Base-by-base conservation (phyloP, 2,329 filamentous ascomycete genomes). In the Ustilaginoidea virens region DNA sequence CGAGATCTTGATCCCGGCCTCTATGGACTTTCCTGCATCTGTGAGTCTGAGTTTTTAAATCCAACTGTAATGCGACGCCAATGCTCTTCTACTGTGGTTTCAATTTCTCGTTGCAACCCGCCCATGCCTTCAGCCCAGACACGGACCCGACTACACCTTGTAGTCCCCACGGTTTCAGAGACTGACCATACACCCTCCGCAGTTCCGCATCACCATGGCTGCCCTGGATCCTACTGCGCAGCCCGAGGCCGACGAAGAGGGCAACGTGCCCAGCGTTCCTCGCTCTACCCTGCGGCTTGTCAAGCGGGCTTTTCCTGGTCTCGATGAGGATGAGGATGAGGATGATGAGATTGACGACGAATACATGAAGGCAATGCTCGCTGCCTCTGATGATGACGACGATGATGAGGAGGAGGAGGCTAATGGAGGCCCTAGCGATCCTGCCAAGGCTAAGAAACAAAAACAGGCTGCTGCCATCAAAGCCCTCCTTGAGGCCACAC, bases 161-260 rank as follows among this genome's bases (percentile, higher is more conserved):
- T n/a, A 15, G 14, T 15, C 12, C 5, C 5, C 19, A 6, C 11
- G 12, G 5, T 27, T 23, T 12, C 7, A 7, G 22, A 19, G 37
- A 36, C 51, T 55, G 38, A 58, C 37, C 39, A n/a, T 17, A 24
- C 29, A 27, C 27, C 19, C 30, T 23, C 17, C 47, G n/a, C n/a
- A 93, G 86, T 92, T 94, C 62, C 83, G 83, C 53, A 83, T 98
- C 50, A 96, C 86, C 47, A 98, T 98, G 90, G 90, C 92, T 47
- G 90, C 90, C 40, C 78, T 98, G 53, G 87, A 98, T 53, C 90
- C 90, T 33, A 83, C 73, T 47, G 80, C 80, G 45, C 66, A 73
- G 43, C 68, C 75, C 20, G 69, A 82, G 53, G 64, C 65, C 34
- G 74, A 76, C 41, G 64, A 66, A 33, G 66, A 69, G 29, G 67